Evolutionary conservation across 2,329 filamentous ascomycete species (phyloP).

Genomic region (Paraconiothyrium sp.): DNA sequence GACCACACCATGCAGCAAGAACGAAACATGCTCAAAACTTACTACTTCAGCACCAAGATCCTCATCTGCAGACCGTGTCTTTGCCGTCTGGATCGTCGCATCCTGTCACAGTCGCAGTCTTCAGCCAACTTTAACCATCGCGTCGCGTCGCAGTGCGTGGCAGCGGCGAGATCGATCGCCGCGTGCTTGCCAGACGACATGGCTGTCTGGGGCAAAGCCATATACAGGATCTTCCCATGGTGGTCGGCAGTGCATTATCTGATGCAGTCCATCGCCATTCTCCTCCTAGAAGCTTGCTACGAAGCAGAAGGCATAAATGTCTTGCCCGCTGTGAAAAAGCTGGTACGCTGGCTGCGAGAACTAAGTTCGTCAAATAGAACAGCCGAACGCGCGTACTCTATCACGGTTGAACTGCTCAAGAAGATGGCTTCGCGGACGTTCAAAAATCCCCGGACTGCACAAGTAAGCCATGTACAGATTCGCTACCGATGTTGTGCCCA

Average conservation of each 20-base stretch:
- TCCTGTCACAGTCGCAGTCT: constrained; percentile 38
- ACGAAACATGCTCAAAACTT: constrained; percentile 29
- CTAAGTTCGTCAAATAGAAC: constrained; percentile 42
- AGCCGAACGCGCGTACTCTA: constrained; percentile 42
- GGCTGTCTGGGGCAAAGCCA: constrained; percentile 3
- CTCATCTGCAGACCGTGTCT: constrained; percentile 52
- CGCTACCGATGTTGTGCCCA: background rate
- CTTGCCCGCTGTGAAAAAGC: constrained; percentile 39
- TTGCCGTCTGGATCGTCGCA: constrained; percentile 45
- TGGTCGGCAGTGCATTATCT: constrained; percentile 53
- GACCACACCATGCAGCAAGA: constrained; percentile 21
- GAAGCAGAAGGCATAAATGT: constrained; percentile 35
- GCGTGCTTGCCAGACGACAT: constrained; percentile 43
- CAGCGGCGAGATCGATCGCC: constrained; percentile 45
- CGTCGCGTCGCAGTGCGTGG: constrained; percentile 45
- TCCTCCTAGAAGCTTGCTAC: constrained; percentile 50
- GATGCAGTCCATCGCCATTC: constrained; percentile 50
- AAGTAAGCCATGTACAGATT: background rate
- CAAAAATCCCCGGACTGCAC: constrained; percentile 17
- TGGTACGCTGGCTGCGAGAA: constrained; percentile 44
- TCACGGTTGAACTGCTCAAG: constrained; percentile 28
- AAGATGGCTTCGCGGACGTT: constrained; percentile 23
- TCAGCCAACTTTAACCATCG: constrained; percentile 45
- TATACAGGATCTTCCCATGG: constrained; percentile 46
- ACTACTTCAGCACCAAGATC: constrained; percentile 40